Evolutionary conservation across 371 early-diverging fungal species (phyloP), one percentile per base, ranked within the genome.

Genomic region (Fennellomyces sp.): DNA sequence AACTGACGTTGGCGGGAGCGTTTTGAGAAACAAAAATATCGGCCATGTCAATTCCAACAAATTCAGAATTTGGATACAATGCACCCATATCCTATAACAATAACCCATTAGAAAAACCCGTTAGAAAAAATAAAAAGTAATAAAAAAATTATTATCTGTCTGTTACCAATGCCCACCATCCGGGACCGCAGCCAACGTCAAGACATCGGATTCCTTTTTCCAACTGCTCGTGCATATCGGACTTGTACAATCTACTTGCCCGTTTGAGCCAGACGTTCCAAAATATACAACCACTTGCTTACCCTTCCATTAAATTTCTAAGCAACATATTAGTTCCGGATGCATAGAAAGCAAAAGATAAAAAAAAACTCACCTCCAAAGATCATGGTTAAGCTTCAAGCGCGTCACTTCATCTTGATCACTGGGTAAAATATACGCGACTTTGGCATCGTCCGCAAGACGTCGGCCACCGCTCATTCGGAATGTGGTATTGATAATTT

Each of bases 121-220:
- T 39, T 11, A 5, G 39, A 39, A 39, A 10, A 39, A n/a, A n/a
- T n/a, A n/a, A n/a, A n/a, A n/a, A n/a, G n/a, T n/a, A n/a, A n/a
- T n/a, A n/a, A n/a, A n/a, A n/a, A n/a, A n/a, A n/a, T n/a, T n/a
- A n/a, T n/a, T n/a, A n/a, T n/a, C n/a, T 39, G 39, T 23, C 4
- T 7, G 38, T 65, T 59, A 70, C 76, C 48, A 67, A 10, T n/a
- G 72, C 69, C 80, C 80, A 79, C 67, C 68, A 74, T 11, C 76
- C 80, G 45, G 80, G 80, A 2, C 80, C 80, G 65, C 80, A 79
- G 2, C 81, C 81, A 26, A 78, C 67, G 25, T 80, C 81, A 15
- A 80, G 61, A 0, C 77, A 76, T 19, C 68, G 64, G 23, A 72
- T 71, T 12, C 78, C 78, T 51, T 66, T 47, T 15, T 47, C 35